Base-by-base conservation (phyloP, 23 red algal genomes). In the Gracilariopsis chorda region DNA sequence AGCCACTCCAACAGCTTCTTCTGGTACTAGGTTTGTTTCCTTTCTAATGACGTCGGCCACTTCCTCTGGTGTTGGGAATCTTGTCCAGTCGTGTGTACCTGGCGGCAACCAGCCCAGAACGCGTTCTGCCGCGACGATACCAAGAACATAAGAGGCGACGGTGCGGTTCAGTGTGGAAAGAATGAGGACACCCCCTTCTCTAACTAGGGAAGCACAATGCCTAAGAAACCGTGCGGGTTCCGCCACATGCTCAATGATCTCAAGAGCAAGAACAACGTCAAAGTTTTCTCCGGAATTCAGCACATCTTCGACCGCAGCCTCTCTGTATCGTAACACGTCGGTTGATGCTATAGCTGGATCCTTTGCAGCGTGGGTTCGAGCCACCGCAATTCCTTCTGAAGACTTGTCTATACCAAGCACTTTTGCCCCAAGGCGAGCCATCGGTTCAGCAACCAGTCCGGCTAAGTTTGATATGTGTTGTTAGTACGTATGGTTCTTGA, bases 241-340 rank as follows among this genome's bases (percentile, higher is more conserved):
- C n/a, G 60, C 45, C 17, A 99, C 97, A 67, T 99, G 97, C 76
- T 99, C 97, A 46, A 99, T 60, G 32, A 99, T 72, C 71, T 99
- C 97, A 41, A 96, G 49, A 16, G 88, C 87, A 19, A 93, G 88
- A 17, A 99, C 93, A 41, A 87, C 81, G 63, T 99, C 97, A 84
- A 92, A 96, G 14, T 59, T 52, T 13, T 39, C 40, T 10, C 70
- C 56, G 24, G 39, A 41, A 27, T 70, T 63, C 41, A 82, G 13
- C 19, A 95, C 67, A 49, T 79, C 51, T 44, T 92, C 90, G 6
- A 94, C 79, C 12, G 93, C 77, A 35, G 67, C 86, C 67, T 60
- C 46, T 3, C 78, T 53, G 49, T 99, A 99, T 19, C 46, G 19
- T 28, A 99, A 58, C 14, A 39, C 70, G 23, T 42, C 13, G 7